Conservation (phyloP, 257 asterid genomes). For the Nicotiana undulata region DNA sequence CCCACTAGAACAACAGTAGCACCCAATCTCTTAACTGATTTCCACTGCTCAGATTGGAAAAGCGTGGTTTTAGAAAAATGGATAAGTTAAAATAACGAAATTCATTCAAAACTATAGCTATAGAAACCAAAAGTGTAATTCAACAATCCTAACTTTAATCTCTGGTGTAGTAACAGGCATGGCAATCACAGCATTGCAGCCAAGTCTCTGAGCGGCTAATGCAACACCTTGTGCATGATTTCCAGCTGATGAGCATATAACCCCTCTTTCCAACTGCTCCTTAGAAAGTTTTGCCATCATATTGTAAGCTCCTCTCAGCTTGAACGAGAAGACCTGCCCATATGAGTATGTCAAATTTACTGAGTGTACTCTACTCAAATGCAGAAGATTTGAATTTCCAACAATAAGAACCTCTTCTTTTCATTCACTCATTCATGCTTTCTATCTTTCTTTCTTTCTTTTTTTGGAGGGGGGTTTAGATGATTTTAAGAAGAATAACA, state of each 20-base stretch:
- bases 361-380: background rate
- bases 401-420: background rate
- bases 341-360: background rate
- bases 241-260: conserved; percentile 96
- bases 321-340: conserved; percentile 76
- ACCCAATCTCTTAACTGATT: conserved; percentile 76
- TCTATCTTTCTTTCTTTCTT: too few relatives aligned
- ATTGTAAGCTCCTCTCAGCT: conserved; percentile 96
- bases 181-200: conserved; percentile 66
- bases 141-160: conserved; percentile 54
- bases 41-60: conserved; percentile 49
- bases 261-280: conserved; percentile 70
- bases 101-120: background rate
- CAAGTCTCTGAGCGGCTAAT: conserved; percentile 59
- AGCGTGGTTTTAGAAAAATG: background rate
- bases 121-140: background rate
- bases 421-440: background rate
- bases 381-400: background rate
- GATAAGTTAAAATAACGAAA: background rate
- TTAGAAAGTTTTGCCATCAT: conserved; percentile 91
- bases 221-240: conserved; percentile 99
- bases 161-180: conserved; percentile 98
- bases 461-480: background rate
- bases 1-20: conserved; percentile 88
- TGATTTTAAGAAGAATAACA: background rate